Evolutionary conservation across 2,329 filamentous ascomycete species (phyloP).

Genomic region (Penicillium brasilianum): DNA sequence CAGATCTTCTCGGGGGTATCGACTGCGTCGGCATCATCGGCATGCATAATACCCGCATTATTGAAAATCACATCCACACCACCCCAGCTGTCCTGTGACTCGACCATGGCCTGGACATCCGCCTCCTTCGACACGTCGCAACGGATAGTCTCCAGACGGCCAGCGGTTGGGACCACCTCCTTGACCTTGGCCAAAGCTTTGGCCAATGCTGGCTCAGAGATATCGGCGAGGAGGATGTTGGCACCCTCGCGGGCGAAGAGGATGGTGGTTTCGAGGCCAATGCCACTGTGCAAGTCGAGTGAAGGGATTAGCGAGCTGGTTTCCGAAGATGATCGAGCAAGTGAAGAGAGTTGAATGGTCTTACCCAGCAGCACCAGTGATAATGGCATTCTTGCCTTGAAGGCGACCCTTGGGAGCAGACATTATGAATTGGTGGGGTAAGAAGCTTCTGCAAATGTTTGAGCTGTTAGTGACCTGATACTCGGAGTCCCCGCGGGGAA

Average conservation of each 20-base stretch:
- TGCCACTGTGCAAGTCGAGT: conserved; percentile 62
- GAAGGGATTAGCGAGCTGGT: conserved; percentile 3
- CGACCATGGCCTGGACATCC: conserved; percentile 75
- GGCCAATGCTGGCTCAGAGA: conserved; percentile 76
- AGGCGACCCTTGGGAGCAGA: conserved; percentile 43
- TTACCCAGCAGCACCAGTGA: conserved; percentile 86
- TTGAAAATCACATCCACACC: conserved; percentile 94
- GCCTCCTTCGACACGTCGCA: conserved; percentile 83
- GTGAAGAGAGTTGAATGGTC: neutral
- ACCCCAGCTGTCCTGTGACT: conserved; percentile 79
- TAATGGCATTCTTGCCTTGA: conserved; percentile 70
- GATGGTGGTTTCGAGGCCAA: conserved; percentile 89
- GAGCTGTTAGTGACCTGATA: conserved; percentile 3
- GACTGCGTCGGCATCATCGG: conserved; percentile 76
- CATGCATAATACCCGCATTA: conserved; percentile 97
- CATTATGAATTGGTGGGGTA: conserved; percentile 19
- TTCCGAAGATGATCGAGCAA: too few species aligned
- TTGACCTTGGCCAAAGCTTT: conserved; percentile 77
- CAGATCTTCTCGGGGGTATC: conserved; percentile 88
- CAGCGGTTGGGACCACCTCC: conserved; percentile 64
- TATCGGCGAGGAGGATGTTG: conserved; percentile 82
- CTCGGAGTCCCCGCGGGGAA: neutral
- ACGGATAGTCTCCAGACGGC: conserved; percentile 35
- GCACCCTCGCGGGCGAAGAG: conserved; percentile 90
- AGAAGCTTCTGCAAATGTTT: conserved; percentile 10